phyloP scores from a whole-genome alignment of 2,329 filamentous ascomycete species.

The Capronia coronata region DNA sequence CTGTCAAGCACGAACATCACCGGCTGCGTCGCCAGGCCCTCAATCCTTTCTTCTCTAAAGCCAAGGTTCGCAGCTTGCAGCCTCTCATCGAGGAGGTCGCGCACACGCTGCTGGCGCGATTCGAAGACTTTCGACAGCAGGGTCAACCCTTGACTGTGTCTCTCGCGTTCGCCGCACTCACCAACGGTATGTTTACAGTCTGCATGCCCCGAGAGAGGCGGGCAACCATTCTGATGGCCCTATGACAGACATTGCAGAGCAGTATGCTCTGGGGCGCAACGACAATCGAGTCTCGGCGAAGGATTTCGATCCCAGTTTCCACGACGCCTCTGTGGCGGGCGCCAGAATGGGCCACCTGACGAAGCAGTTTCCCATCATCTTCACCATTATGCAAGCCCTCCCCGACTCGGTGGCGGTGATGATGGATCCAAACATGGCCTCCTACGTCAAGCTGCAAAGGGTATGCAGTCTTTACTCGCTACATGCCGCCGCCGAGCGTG shows the following conservation, averaged over 20 bases:
- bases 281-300: slow-evolving; percentile 12
- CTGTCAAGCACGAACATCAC: slow-evolving; percentile 25
- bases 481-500: not conserved
- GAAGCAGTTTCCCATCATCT: slow-evolving; percentile 17
- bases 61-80: slow-evolving; percentile 22
- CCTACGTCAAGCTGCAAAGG: too few relatives aligned
- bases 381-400: slow-evolving; percentile 6
- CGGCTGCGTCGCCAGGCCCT: slow-evolving; percentile 24
- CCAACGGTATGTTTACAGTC: slow-evolving; percentile 6
- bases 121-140: slow-evolving; percentile 6
- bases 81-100: slow-evolving; percentile 29
- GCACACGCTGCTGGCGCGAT: slow-evolving; percentile 18
- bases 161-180: slow-evolving; percentile 35
- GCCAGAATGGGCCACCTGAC: slow-evolving; percentile 8
- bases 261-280: slow-evolving; percentile 18
- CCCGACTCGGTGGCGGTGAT: not conserved
- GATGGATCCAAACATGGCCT: slow-evolving; percentile 1
- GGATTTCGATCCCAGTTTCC: slow-evolving; percentile 14
- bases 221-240: not conserved
- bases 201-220: too few relatives aligned
- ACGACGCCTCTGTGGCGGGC: slow-evolving; percentile 4
- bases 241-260: slow-evolving; percentile 12
- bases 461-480: not conserved
- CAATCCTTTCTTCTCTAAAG: slow-evolving; percentile 25
- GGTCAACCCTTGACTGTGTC: slow-evolving; percentile 6